Conservation (phyloP, 495 filamentous ascomycete genomes). For the Talaromyces adpressus region DNA sequence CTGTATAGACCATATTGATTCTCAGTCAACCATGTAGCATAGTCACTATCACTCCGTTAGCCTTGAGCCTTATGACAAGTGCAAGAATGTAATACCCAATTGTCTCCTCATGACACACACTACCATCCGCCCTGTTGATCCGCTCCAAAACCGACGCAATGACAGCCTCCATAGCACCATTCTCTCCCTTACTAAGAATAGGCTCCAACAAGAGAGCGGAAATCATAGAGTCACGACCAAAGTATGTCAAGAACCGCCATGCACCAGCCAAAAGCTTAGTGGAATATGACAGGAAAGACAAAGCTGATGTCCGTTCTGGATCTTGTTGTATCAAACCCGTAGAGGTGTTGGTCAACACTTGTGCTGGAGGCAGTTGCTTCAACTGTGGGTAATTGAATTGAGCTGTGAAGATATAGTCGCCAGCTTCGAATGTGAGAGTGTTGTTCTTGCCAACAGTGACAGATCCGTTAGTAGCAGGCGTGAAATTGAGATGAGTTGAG, state of each 20-base stretch:
- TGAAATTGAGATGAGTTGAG: conserved; percentile 41
- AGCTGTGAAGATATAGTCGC: conserved; percentile 51
- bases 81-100: conserved; percentile 35
- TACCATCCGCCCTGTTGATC: conserved; percentile 51
- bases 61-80: background rate
- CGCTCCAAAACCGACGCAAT: conserved; percentile 53
- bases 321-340: conserved; percentile 35
- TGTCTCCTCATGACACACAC: conserved; percentile 57
- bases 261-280: conserved; percentile 55
- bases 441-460: conserved; percentile 29
- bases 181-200: conserved; percentile 49
- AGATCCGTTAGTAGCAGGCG: conserved; percentile 17
- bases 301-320: conserved; percentile 40
- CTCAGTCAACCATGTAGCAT: conserved; percentile 52
- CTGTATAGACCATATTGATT: conserved; percentile 41
- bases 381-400: conserved; percentile 57
- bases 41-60: conserved; percentile 33
- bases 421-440: conserved; percentile 38
- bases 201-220: conserved; percentile 48
- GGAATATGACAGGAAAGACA: conserved; percentile 57
- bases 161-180: conserved; percentile 52
- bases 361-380: conserved; percentile 35
- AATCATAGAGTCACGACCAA: conserved; percentile 60
- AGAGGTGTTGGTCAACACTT: conserved; percentile 44
- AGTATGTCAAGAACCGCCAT: conserved; percentile 64